Base-by-base conservation (phyloP, 73 alveolate species). In the Paramecium octaurelia region DNA sequence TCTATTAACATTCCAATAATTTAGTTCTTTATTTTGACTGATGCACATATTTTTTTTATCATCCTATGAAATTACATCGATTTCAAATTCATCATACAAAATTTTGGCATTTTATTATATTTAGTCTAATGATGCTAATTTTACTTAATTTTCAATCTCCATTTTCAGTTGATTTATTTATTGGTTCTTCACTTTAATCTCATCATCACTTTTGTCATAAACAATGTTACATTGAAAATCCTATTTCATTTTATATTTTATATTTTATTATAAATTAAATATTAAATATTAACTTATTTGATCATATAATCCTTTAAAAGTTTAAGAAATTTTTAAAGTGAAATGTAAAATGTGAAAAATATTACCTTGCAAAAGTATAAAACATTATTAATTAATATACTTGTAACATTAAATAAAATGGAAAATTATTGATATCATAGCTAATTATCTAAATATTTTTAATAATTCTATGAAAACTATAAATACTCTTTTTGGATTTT, bases 371-470 rank as follows among this genome's bases (percentile, higher is more conserved):
- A 1, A 44, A 14, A 44, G 2, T 8, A 9, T 6, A 11, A 11
- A 44, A 44, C 8, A n/a, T n/a, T 8, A 7, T 11, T 11, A 2
- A 44, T 1, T 48, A 48, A 54, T 54, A 54, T 54, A 54, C 69
- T 4, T 12, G 8, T 54, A 54, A 54, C 27, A 18, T 54, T 54
- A 54, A 54, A 54, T 54, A 54, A 54, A 18, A 64, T 64, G 84
- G 84, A 64, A 64, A 64, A 64, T 27, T 64, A 54, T 64, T 31
- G 20, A 10, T 64, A 64, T 64, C 84, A 64, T 31, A 64, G 46
- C 50, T 64, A 31, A 64, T 64, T 64, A 27, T 64, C 84, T 64
- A 64, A 64, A 64, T 64, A 64, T 64, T 64, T 64, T 64, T 64
- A 34, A 64, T 64, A 64, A 64, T 64, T 64, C 50, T 64, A 64